A percentile compares a stretch with the other conserved stretches of the same genome.
Conservation (phyloP, 2,329 filamentous ascomycete species). For the Alternaria sp. region DNA sequence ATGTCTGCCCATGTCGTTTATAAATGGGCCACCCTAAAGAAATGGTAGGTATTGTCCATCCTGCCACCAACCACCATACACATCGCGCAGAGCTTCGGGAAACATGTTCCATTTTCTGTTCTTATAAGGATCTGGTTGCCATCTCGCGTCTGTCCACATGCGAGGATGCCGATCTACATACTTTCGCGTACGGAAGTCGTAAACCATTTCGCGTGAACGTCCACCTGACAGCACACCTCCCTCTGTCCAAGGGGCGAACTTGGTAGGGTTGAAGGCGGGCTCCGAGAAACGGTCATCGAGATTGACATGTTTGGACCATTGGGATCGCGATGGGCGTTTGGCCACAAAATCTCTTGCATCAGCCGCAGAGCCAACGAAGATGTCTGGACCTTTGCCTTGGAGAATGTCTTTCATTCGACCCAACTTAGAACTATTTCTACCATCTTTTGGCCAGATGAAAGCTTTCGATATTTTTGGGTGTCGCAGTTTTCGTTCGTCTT, state of each 20-base stretch:
- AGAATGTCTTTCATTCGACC: constrained; percentile 56
- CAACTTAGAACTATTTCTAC: constrained; percentile 45
- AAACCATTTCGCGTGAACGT: constrained; percentile 28
- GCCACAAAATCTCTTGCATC: constrained; percentile 48
- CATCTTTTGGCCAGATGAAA: constrained; percentile 57
- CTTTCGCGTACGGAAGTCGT: constrained; percentile 50
- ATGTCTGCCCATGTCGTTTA: constrained; percentile 9
- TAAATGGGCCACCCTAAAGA: constrained; percentile 1
- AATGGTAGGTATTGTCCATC: constrained; percentile 25
- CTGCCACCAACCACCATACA: constrained; percentile 41
- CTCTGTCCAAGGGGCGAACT: constrained; percentile 28
- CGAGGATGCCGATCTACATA: constrained; percentile 34
- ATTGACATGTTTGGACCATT: constrained; percentile 49
- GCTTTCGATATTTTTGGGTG: constrained; percentile 48
- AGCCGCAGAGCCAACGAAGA: constrained; percentile 53
- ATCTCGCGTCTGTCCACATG: constrained; percentile 46
- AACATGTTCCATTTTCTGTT: constrained; percentile 19
- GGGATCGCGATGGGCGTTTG: constrained; percentile 47
- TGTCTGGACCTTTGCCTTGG: constrained; percentile 54
- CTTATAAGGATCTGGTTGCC: constrained; percentile 36
- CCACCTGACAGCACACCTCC: constrained; percentile 22
- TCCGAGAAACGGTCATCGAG: constrained; percentile 34
- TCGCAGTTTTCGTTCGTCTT: constrained; percentile 29
- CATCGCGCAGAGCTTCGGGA: constrained; percentile 37
- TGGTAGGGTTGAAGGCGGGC: constrained; percentile 18